Conservation (phyloP, 2,329 filamentous ascomycete genomes). For the Dothideomycetes sp. region DNA sequence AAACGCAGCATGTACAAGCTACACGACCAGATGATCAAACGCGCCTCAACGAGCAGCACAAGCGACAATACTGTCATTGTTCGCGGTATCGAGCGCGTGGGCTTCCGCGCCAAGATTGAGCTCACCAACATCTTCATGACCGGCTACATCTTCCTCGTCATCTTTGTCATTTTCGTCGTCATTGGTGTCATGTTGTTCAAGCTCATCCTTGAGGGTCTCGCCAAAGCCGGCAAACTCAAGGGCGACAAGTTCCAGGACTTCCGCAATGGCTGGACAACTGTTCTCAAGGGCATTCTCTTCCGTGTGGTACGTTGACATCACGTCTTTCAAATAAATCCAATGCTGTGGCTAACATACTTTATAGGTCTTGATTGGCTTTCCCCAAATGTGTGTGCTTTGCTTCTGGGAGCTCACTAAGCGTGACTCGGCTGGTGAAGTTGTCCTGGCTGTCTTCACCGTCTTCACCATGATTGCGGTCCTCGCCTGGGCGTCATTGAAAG, state of each 20-base stretch:
- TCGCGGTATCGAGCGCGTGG: conserved; percentile 78
- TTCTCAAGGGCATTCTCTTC: conserved; percentile 89
- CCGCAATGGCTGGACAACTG: conserved; percentile 84
- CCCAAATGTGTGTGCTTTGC: conserved; percentile 80
- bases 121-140: conserved; percentile 89
- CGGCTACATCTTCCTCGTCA: conserved; percentile 75
- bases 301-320: conserved; percentile 45
- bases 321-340: background rate
- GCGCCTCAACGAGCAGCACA: conserved; percentile 14
- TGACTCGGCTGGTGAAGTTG: conserved; percentile 77
- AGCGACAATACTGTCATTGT: conserved; percentile 41
- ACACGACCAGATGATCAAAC: conserved; percentile 35
- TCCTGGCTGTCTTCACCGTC: conserved; percentile 82
- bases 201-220: conserved; percentile 63
- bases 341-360: background rate
- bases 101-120: conserved; percentile 76
- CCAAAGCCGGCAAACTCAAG: conserved; percentile 68
- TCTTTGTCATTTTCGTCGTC: conserved; percentile 68
- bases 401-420: conserved; percentile 84
- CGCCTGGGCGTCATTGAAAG: conserved; percentile 79
- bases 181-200: conserved; percentile 70
- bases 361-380: conserved; percentile 72
- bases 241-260: conserved; percentile 83
- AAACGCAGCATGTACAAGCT: conserved; percentile 40
- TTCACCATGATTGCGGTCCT: conserved; percentile 68